A percentile compares a stretch with the other conserved stretches of the same genome.
phyloP scores from a whole-genome alignment of 306 rosid species.

The Cajanus cajan region DNA sequence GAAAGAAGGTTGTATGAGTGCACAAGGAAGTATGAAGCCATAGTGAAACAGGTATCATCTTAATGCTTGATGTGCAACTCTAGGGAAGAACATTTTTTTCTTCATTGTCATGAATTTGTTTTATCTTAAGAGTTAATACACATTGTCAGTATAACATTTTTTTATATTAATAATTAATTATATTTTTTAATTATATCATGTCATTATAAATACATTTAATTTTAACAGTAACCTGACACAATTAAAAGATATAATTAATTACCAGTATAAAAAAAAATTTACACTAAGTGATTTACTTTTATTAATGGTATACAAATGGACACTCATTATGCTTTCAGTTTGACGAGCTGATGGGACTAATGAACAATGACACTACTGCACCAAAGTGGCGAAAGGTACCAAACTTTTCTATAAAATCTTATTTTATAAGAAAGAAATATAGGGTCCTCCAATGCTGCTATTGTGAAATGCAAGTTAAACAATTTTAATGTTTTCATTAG shows the following conservation, averaged over 20 bases:
- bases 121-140: no score
- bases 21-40: conserved; percentile 33
- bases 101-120: background rate
- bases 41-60: conserved; percentile 36
- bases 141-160: no score
- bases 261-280: no score
- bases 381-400: conserved; percentile 25
- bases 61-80: background rate
- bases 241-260: no score
- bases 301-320: background rate
- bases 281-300: no score
- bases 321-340: conserved; percentile 31
- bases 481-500: background rate
- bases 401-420: background rate
- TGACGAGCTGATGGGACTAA: conserved; percentile 23
- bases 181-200: no score
- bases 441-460: background rate
- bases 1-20: conserved; percentile 30
- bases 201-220: no score
- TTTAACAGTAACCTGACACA: no score
- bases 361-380: background rate
- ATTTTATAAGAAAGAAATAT: background rate
- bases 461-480: background rate
- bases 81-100: background rate
- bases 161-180: no score